Evolutionary conservation across 1,284 basidiomycete genomes (phyloP), one percentile per base, ranked within the genome.

Genomic region (Cryptococcus depauperatus): DNA sequence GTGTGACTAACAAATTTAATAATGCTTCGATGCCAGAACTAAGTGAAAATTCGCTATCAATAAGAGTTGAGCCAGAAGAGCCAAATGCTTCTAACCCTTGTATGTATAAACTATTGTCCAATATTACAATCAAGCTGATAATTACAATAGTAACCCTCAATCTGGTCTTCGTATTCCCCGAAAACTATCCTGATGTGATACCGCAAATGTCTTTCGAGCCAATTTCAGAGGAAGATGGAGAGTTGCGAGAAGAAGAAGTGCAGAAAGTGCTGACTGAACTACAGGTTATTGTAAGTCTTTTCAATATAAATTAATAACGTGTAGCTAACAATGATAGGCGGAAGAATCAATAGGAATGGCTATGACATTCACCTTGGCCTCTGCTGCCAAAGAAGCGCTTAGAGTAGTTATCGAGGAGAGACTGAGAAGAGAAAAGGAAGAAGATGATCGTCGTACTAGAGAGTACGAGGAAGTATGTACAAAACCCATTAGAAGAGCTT

Each of bases 341-440:
- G 79, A 85, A 62, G 91, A 96, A 62, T 92, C 87, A 57, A 64
- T 90, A 21, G 91, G 91, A 30, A 93, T 96, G 84, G 90, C 93
- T 2, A 96, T 97, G 91, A 92, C 90, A 10, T 98, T 96, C 64
- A 89, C 92, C 0, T 76, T 98, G 5, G 85, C 90, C 4, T 84
- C 87, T 3, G 84, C 88, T 58, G 77, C 96, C 37, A 78, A 85
- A 51, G 92, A 96, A 65, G 76, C 80, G 40, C 73, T 96, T 11
- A 79, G 82, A 3, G 63, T 66, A 13, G 70, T 92, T 26, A 77
- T 87, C 35, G 76, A 76, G 37, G 65, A 73, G 37, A 78, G 85
- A 50, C 73, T 75, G 26, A 79, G 81, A 48, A 76, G 69, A 43
- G 76, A 75, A 50, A 73, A 75, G 47, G 76, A 78, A 52, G 80